Evolutionary conservation across 257 asterid genomes (phyloP), one percentile per base, ranked within the genome.

Genomic region (Solanum medicagineum): DNA sequence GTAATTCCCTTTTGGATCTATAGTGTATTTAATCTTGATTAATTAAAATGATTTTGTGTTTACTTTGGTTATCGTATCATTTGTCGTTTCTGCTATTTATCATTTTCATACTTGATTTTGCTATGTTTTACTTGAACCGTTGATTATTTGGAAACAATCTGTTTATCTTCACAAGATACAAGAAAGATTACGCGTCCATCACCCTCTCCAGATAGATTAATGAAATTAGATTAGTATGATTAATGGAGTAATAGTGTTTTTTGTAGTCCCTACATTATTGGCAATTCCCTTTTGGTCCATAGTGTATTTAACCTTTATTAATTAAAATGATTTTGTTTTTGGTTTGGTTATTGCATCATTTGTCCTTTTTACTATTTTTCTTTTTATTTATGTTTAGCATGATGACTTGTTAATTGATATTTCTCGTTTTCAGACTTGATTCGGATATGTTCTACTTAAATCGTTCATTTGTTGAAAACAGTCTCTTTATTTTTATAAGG

Each of bases 81-180:
- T 63, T 63, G 42, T 63, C 8, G 2, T 22, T 63, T 63, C 3
- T 12, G 22, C 7, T 3, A 11, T 62, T 63, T 24, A 0, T 32
- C 4, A 32, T 32, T 32, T 32, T 32, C 36, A 32, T 32, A 32
- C 36, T 32, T 32, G 4, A 32, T 32, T 32, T 3, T 32, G 4
- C 36, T 32, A 32, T 32, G 0, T 32, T 32, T 32, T 32, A 11
- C 0, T 62, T 12, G 17, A 22, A 4, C 0, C 3, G 1, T 0
- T 0, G 7, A 5, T 60, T 0, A 1, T n/a, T 62, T 12, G 8
- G 0, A 62, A 62, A 60, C 0, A n/a, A 0, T 22, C 0, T 60
- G 8, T 32, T 32, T 32, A 32, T 32, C 4, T 32, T 32, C 36
- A 32, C 0, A 32, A 32, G 36, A 32, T 32, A 32, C 36, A 4